A percentile compares a stretch with the other conserved stretches of the same genome.
Conservation (phyloP, 2,329 filamentous ascomycete genomes). For the Mollisiaceae sp. region DNA sequence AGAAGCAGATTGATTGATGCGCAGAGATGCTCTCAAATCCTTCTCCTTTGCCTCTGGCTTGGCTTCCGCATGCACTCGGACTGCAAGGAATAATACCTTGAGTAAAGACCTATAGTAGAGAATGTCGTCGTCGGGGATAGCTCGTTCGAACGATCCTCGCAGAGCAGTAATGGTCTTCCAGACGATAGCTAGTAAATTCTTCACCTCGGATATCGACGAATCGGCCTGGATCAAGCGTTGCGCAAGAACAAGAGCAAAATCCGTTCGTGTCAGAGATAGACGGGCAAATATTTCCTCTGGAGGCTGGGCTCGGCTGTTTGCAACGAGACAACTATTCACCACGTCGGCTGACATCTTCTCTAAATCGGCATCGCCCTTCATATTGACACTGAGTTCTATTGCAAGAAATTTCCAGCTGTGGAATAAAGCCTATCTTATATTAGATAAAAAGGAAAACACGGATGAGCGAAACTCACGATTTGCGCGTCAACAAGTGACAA, state of each 20-base stretch:
- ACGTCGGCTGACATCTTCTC: conserved; percentile 59
- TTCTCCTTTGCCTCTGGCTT: conserved; percentile 35
- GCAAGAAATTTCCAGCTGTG: conserved; percentile 89
- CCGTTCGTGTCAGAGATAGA: conserved; percentile 76
- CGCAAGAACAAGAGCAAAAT: conserved; percentile 80
- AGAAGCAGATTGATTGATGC: conserved; percentile 38
- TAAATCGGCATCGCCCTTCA: conserved; percentile 31
- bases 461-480: conserved; percentile 61
- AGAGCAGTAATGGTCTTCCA: conserved; percentile 65
- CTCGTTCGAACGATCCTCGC: conserved; percentile 62
- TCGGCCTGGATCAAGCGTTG: conserved; percentile 73
- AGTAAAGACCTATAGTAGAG: conserved; percentile 84
- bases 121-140: conserved; percentile 59
- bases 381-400: conserved; percentile 75
- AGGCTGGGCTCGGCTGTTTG: conserved; percentile 74
- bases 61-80: conserved; percentile 63
- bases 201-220: conserved; percentile 56
- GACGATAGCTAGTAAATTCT: conserved; percentile 56
- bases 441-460: conserved; percentile 27
- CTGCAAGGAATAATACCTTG: conserved; percentile 81
- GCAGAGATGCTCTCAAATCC: conserved; percentile 32
- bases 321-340: conserved; percentile 75
- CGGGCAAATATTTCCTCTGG: conserved; percentile 83
- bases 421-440: conserved; percentile 68
- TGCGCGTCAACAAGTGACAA: conserved; percentile 92